Conservation (phyloP, 2,329 filamentous ascomycete genomes). For the Fusarium sublunatum region DNA sequence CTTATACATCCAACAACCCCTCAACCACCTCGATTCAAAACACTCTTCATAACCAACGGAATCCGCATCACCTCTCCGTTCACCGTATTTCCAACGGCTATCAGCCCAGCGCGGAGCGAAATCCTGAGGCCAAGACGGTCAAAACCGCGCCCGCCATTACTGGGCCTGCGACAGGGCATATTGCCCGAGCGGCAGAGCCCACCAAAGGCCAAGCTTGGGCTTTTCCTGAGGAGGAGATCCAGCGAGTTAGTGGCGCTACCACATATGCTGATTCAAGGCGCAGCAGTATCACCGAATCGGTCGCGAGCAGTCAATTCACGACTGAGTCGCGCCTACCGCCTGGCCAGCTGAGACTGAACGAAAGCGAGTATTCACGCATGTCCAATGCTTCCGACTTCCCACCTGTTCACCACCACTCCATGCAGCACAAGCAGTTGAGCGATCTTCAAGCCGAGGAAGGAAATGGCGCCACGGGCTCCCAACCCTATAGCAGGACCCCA, state of each 20-base stretch:
- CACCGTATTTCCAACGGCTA: slow-evolving; percentile 74
- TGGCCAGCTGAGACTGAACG: slow-evolving; percentile 78
- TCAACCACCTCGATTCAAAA: slow-evolving; percentile 81
- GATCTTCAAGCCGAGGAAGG: slow-evolving; percentile 72
- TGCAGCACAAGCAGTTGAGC: slow-evolving; percentile 78
- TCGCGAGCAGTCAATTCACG: slow-evolving; percentile 83
- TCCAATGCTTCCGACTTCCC: slow-evolving; percentile 67
- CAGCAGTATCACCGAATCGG: slow-evolving; percentile 80
- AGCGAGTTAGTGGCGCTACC: slow-evolving; percentile 59
- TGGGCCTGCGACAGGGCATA: slow-evolving; percentile 72
- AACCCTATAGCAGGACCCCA: slow-evolving; percentile 85
- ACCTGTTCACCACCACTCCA: slow-evolving; percentile 76
- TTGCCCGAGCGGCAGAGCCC: slow-evolving; percentile 78
- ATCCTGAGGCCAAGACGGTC: slow-evolving; percentile 66
- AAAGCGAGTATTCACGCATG: slow-evolving; percentile 64
- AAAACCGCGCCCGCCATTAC: slow-evolving; percentile 81
- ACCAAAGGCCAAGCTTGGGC: slow-evolving; percentile 88
- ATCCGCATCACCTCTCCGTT: slow-evolving; percentile 65
- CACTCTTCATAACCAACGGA: slow-evolving; percentile 74
- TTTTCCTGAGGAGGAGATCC: slow-evolving; percentile 78
- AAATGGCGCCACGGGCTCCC: slow-evolving; percentile 63
- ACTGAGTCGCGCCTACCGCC: slow-evolving; percentile 77
- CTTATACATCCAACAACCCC: slow-evolving; percentile 81
- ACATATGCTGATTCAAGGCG: slow-evolving; percentile 73
- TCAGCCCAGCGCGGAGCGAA: slow-evolving; percentile 68